phyloP scores from a whole-genome alignment of 2,329 filamentous ascomycete species.

The Penicillium sp. region DNA sequence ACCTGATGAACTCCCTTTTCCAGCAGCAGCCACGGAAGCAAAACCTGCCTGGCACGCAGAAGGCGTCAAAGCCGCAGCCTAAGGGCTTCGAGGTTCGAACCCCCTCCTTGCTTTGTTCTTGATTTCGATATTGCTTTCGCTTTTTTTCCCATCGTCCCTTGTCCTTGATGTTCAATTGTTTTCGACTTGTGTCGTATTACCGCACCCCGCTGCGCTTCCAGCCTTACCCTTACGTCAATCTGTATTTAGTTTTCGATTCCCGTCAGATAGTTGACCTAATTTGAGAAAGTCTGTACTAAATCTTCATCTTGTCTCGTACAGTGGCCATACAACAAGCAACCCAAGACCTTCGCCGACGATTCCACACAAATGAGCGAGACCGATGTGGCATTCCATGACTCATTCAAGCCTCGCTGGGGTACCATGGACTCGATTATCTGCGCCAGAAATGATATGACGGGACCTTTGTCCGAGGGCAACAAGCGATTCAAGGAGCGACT shows the following conservation, averaged over 20 bases:
- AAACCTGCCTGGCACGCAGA: slow-evolving; percentile 45
- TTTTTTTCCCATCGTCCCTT: slow-evolving; percentile 39
- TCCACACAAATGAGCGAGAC: slow-evolving; percentile 55
- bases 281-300: slow-evolving; percentile 38
- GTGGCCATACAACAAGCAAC: slow-evolving; percentile 80
- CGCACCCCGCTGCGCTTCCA: not conserved
- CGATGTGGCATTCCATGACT: slow-evolving; percentile 65
- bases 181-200: not conserved
- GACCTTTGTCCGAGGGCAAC: slow-evolving; percentile 14
- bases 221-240: slow-evolving; percentile 5
- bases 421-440: slow-evolving; percentile 68
- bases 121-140: slow-evolving; percentile 15
- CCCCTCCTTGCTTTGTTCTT: slow-evolving; percentile 26
- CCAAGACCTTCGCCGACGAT: slow-evolving; percentile 61
- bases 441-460: slow-evolving; percentile 39
- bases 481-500: slow-evolving; percentile 51
- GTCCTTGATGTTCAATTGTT: slow-evolving; percentile 4
- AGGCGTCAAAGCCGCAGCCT: slow-evolving; percentile 50
- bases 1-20: slow-evolving; percentile 93
- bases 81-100: slow-evolving; percentile 84
- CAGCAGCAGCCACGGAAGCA: slow-evolving; percentile 57
- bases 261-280: slow-evolving; percentile 29
- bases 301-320: slow-evolving; percentile 43
- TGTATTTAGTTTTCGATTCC: slow-evolving; percentile 17
- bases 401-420: slow-evolving; percentile 74